Evolutionary conservation across 179 eudicot species (phyloP), one percentile per base, ranked within the genome.

Genomic region (Carnegiea gigantea): DNA sequence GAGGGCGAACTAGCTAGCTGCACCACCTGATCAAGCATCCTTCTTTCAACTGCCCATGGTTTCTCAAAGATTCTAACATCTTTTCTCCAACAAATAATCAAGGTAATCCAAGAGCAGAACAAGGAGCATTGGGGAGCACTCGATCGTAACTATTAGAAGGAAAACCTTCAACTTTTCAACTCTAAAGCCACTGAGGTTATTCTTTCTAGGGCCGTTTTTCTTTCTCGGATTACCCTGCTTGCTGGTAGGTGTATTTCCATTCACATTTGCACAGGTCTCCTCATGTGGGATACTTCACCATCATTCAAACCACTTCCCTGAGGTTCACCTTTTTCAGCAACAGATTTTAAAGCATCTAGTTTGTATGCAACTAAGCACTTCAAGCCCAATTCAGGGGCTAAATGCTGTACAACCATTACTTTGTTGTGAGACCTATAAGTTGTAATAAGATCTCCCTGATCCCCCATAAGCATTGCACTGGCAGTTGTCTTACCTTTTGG

Each of bases 401-500:
- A 85, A 78, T 91, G 90, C 72, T 89, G 91, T 78, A 95, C 89
- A 75, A 91, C 97, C 4, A 84, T 83, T 80, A 92, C 97, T 92
- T 95, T 95, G 83, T 95, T 95, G 84, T 95, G 99, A 54, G 99
- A 95, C 84, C 99, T 85, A 86, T 95, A 98, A 53, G 86, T 90
- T n/a, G 99, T 98, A 87, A 95, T 82, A 62, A 95, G 90, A 82
- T 89, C 92, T 76, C 99, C 99, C 76, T 90, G 87, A 86, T 94
- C 97, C 87, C 87, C 89, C 99, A 95, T 94, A 54, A 92, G 97
- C 84, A 92, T 90, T 28, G 98, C 98, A 77, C 94, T 92, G 20
- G 98, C 98, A 68, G 99, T 95, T 26, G 99, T 94, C 89, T 95
- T 95, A 78, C 99, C 99, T 59, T 98, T 98, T 9, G 98, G 99